phyloP scores from a whole-genome alignment of 1,284 basidiomycete genomes.

The Boletus semigastroideus region DNA sequence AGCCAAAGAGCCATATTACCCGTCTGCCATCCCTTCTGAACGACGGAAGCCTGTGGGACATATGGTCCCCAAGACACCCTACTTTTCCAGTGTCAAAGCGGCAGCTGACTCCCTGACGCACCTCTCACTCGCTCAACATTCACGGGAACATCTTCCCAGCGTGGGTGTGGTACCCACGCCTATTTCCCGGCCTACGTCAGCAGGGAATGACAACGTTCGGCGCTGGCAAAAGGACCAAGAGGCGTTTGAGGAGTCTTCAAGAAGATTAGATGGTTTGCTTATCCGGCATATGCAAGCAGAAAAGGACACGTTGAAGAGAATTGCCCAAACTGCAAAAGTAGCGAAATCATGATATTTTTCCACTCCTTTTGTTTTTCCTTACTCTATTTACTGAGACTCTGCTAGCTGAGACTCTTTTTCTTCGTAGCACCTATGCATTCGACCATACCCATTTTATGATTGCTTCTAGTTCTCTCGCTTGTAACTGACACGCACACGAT shows the following conservation, averaged over 20 bases:
- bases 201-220: conserved; percentile 28
- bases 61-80: conserved; percentile 29
- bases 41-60: conserved; percentile 40
- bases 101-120: conserved; percentile 31
- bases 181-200: conserved; percentile 29
- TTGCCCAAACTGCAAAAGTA: conserved; percentile 47
- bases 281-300: conserved; percentile 73
- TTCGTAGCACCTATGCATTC: conserved; percentile 17
- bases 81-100: conserved; percentile 34
- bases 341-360: conserved; percentile 26
- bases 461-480: conserved; percentile 21
- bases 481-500: conserved; percentile 30
- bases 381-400: conserved; percentile 11
- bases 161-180: neutral
- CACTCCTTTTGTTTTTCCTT: neutral
- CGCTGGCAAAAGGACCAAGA: conserved; percentile 40
- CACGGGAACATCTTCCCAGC: conserved; percentile 28
- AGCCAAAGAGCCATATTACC: conserved; percentile 31
- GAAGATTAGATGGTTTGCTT: conserved; percentile 70
- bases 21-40: conserved; percentile 28
- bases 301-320: conserved; percentile 69
- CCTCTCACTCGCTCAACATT: conserved; percentile 33
- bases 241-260: conserved; percentile 52
- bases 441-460: conserved; percentile 23
- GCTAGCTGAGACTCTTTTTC: conserved; percentile 11